Conservation (phyloP, 352 stramenopile species). For the Globisporangium heterothallicum region DNA sequence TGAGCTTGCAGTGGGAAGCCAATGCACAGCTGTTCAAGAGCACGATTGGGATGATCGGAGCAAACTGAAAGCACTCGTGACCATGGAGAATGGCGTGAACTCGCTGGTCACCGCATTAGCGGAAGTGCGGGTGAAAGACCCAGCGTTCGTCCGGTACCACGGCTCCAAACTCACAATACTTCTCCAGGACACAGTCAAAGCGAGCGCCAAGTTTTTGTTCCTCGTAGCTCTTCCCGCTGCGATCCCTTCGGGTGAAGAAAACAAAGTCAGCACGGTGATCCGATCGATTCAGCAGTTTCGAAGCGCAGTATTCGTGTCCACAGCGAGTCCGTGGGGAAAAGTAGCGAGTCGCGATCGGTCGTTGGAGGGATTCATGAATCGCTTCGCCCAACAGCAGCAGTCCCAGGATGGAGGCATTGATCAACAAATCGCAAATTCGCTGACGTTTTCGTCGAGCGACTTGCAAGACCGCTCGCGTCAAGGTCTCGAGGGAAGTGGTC, state of each 20-base stretch:
- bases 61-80: slow-evolving; percentile 42
- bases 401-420: slow-evolving; percentile 3
- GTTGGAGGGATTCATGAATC: slow-evolving; percentile 64
- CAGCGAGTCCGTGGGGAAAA: slow-evolving; percentile 9
- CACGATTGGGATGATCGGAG: slow-evolving; percentile 18
- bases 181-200: slow-evolving; percentile 72
- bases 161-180: slow-evolving; percentile 75
- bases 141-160: slow-evolving; percentile 69
- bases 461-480: slow-evolving; percentile 28
- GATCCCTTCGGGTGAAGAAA: slow-evolving; percentile 6
- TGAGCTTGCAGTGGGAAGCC: slow-evolving; percentile 38
- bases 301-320: slow-evolving; percentile 23
- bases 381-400: slow-evolving; percentile 35
- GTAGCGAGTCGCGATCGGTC: slow-evolving; percentile 32
- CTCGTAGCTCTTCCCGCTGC: slow-evolving; percentile 30
- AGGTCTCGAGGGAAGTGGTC: neutral
- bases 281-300: slow-evolving; percentile 43
- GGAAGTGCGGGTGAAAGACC: slow-evolving; percentile 43
- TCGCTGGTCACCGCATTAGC: slow-evolving; percentile 49
- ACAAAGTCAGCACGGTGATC: slow-evolving; percentile 22
- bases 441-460: slow-evolving; percentile 38
- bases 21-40: slow-evolving; percentile 19
- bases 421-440: slow-evolving; percentile 3
- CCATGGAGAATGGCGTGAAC: slow-evolving; percentile 50
- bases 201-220: slow-evolving; percentile 44